phyloP scores from a whole-genome alignment of 345 rosid genomes.

The Linum usitatissimum region DNA sequence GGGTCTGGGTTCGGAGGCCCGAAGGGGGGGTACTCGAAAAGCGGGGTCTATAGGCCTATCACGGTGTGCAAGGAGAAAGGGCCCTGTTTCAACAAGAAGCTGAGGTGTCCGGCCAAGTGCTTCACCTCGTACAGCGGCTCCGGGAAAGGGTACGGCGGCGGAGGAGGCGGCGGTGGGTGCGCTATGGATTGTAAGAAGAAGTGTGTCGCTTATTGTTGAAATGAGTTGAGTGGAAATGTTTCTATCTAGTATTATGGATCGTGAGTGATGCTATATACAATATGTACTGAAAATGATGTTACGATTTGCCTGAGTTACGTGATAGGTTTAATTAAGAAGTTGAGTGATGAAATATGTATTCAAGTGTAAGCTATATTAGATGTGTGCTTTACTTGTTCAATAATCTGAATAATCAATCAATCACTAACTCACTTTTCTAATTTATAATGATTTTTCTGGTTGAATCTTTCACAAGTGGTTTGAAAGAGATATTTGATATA shows the following conservation, averaged over 20 bases:
- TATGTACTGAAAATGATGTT: too few species aligned
- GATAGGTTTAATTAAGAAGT: too few species aligned
- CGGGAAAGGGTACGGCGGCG: constrained; percentile 84
- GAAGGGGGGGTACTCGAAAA: constrained; percentile 54
- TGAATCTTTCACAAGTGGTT: too few species aligned
- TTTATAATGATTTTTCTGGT: too few species aligned
- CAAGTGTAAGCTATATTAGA: too few species aligned
- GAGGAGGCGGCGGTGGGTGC: constrained; percentile 97
- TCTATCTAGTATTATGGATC: not conserved
- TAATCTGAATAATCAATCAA: too few species aligned
- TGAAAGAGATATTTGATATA: too few species aligned
- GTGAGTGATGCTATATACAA: too few species aligned
- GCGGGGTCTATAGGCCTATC: constrained; percentile 47
- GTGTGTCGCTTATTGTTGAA: constrained; percentile 74
- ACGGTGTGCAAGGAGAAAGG: constrained; percentile 46
- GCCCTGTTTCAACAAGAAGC: constrained; percentile 70
- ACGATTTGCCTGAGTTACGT: too few species aligned
- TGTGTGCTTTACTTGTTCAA: too few species aligned
- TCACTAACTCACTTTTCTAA: too few species aligned
- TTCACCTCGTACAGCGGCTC: constrained; percentile 75
- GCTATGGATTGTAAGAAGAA: constrained; percentile 91
- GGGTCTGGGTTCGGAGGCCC: constrained; percentile 63
- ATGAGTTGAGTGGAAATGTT: not conserved
- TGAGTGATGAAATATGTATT: too few species aligned
- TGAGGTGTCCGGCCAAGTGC: constrained; percentile 72